Base-by-base conservation (phyloP, 345 rosid species). In the Populus ilicifolia region DNA sequence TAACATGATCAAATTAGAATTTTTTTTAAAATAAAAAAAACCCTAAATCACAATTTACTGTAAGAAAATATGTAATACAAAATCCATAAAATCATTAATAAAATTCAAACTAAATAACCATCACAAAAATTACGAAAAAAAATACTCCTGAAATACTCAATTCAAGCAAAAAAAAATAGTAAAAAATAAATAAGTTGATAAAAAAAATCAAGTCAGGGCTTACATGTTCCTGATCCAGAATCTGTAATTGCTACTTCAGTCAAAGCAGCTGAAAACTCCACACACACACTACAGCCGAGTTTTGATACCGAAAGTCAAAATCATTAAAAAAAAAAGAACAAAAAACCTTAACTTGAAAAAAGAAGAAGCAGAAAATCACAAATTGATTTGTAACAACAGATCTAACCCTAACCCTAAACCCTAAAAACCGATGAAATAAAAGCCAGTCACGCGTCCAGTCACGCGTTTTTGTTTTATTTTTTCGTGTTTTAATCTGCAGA, bases 171-270 rank as follows among this genome's bases (percentile, higher is more conserved):
- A 50, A 1, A 20, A 46, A 54, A 35, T n/a, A 30, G 9, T 36
- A 30, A 63, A 43, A 25, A 25, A 14, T 10, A 41, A 54, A 39
- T 46, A 10, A 67, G 33, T 4, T 6, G 7, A 67, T 27, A 3
- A 9, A 66, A 30, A 10, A 43, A 69, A 39, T 39, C 29, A 77
- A 59, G 52, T 41, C 36, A 43, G 76, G 44, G 68, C 76, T 80
- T 76, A 80, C 83, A 56, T 29, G 69, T 66, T 70, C 29, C 14
- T 41, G 79, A 80, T 71, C 78, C 73, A 67, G 67, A 64, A 75
- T 54, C 73, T 41, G 79, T 10, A 75, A 70, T 65, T 66, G 72
- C 72, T 44, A 69, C 27, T 65, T 70, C 67, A 75, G 67, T 75
- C 59, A 70, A 75, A 44, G 14, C 46, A 79, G 82, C 75, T 48